Conservation (phyloP, 176 grass and related monocot species). For the Alloteropsis semialata region DNA sequence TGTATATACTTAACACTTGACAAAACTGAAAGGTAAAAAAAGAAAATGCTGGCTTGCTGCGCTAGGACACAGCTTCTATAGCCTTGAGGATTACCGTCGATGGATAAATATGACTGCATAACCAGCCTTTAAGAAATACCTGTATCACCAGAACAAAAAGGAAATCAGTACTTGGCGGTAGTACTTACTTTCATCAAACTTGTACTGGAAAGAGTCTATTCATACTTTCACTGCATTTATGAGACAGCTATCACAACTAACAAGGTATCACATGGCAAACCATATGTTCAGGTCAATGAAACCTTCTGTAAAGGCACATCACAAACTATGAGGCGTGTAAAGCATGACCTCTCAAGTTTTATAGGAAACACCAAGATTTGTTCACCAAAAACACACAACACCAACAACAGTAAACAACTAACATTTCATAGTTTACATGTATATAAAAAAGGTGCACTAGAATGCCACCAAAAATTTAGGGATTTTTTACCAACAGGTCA, state of each 20-base stretch:
- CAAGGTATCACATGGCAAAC: neutral
- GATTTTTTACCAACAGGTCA: neutral
- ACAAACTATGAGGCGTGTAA: neutral
- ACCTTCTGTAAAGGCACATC: neutral
- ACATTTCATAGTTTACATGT: neutral
- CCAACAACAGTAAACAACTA: neutral
- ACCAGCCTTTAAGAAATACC: constrained; percentile 83
- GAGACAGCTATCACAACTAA: neutral
- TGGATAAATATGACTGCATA: constrained; percentile 85
- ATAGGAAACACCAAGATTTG: neutral
- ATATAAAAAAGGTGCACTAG: neutral
- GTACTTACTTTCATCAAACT: neutral
- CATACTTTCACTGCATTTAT: neutral
- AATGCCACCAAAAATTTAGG: neutral
- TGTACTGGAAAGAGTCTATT: neutral
- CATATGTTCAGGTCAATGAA: neutral
- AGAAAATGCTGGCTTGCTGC: neutral
- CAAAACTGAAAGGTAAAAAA: neutral
- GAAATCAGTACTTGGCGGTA: neutral
- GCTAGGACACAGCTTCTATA: neutral
- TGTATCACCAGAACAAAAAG: constrained; percentile 13
- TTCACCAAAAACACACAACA: neutral
- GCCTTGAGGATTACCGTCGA: constrained; percentile 42
- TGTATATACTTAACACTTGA: neutral
- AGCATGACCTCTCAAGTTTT: neutral